Evolutionary conservation across 345 rosid species (phyloP), one percentile per base, ranked within the genome.

Genomic region (Sisymbrium altissimum): DNA sequence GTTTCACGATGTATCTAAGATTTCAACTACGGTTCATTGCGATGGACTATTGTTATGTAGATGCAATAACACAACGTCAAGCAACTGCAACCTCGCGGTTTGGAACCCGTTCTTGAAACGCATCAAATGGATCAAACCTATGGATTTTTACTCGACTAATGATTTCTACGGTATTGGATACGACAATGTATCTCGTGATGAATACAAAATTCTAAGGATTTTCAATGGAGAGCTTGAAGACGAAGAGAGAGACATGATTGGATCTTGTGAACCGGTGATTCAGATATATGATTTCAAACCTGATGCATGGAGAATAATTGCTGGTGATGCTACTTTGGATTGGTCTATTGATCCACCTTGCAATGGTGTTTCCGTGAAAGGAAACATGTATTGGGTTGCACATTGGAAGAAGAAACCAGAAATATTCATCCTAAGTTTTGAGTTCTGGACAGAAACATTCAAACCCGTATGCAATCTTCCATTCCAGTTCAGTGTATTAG

Each of bases 371-470:
- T 76, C 75, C n/a, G 41, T 63, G 33, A 63, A 69, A 62, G 79
- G 79, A 69, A 76, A 69, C 50, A 69, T 76, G 79, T 76, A 53
- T 76, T 76, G 79, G 79, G 18, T 69, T 45, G 44, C 71, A 44
- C 71, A 76, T 18, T 69, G 79, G 75, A 76, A 69, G 44, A 69
- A 53, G 2, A 68, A 30, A 61, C 65, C 70, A 3, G 52, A 69
- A 23, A 4, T 36, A 1, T 76, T 69, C 74, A 69, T 76, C 18
- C 65, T 69, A 43, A 33, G 70, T 69, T 76, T 76, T 0, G 59
- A 69, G 33, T 76, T 76, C 3, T 53, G 59, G 1, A 35, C 52
- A 0, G 70, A 76, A 38, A 69, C 57, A 53, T 76, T 76, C 58
- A 69, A 63, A 54, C 3, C 35, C 11, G 11, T 53, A 43, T 23